phyloP scores from a whole-genome alignment of 805 yeast species.

The Metschnikowia koreensis region DNA sequence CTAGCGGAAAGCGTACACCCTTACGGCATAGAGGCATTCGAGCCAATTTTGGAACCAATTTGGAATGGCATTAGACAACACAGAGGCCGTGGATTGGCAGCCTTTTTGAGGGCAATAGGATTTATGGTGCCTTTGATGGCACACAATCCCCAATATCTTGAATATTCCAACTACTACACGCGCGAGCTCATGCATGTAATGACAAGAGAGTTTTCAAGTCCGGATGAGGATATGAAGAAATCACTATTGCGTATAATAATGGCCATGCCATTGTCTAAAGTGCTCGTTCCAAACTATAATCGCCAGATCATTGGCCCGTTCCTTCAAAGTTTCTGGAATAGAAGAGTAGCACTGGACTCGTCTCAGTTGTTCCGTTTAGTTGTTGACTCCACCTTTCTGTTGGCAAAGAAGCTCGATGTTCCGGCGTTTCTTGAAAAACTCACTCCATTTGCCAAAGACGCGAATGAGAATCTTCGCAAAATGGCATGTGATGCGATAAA shows the following conservation, averaged over 20 bases:
- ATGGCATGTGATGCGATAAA: slow-evolving; percentile 76
- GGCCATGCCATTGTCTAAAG: slow-evolving; percentile 61
- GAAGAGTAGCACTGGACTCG: slow-evolving; percentile 72
- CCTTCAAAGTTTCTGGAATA: slow-evolving; percentile 73
- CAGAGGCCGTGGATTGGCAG: slow-evolving; percentile 74
- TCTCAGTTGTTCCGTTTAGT: slow-evolving; percentile 55
- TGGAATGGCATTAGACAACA: slow-evolving; percentile 79
- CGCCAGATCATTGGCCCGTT: slow-evolving; percentile 54
- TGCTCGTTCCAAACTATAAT: slow-evolving; percentile 49
- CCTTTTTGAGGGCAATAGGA: slow-evolving; percentile 76
- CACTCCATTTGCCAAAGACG: slow-evolving; percentile 67
- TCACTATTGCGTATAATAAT: slow-evolving; percentile 68
- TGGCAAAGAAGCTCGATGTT: slow-evolving; percentile 69
- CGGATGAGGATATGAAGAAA: slow-evolving; percentile 84
- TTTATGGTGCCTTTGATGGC: slow-evolving; percentile 83
- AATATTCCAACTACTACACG: slow-evolving; percentile 75
- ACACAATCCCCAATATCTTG: slow-evolving; percentile 48
- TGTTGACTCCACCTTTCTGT: slow-evolving; percentile 64
- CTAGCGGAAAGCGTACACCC: slow-evolving; percentile 83
- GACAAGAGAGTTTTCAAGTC: slow-evolving; percentile 69
- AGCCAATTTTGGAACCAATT: slow-evolving; percentile 64
- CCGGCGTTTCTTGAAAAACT: slow-evolving; percentile 56
- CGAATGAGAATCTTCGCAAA: slow-evolving; percentile 71
- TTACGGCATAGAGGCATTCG: slow-evolving; percentile 88
- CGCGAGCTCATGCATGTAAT: slow-evolving; percentile 68